phyloP scores from a whole-genome alignment of 1,284 basidiomycete genomes.

The Sanghuangporus weigelae region DNA sequence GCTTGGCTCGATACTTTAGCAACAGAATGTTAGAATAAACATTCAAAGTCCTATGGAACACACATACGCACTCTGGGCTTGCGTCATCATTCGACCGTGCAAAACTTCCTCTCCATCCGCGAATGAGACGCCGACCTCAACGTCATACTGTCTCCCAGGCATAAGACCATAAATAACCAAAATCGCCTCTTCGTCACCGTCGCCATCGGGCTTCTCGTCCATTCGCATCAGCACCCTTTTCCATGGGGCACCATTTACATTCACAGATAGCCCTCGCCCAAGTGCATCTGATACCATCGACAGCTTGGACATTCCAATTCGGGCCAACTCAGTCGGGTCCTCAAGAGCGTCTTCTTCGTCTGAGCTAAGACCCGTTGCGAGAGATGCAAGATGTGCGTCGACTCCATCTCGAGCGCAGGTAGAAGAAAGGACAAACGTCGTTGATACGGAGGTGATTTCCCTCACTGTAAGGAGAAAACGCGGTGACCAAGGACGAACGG shows the following conservation, averaged over 20 bases:
- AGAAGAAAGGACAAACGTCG: constrained; percentile 69
- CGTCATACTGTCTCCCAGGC: constrained; percentile 75
- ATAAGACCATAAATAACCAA: constrained; percentile 77
- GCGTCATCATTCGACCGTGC: constrained; percentile 56
- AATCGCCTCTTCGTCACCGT: constrained; percentile 47
- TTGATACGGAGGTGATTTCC: constrained; percentile 78
- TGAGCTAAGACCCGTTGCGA: constrained; percentile 35
- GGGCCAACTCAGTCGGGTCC: constrained; percentile 24
- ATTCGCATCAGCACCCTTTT: constrained; percentile 69
- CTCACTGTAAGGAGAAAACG: constrained; percentile 61
- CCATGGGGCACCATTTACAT: constrained; percentile 72
- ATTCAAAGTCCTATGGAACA: background rate
- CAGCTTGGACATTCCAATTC: constrained; percentile 21
- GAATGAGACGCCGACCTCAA: constrained; percentile 69
- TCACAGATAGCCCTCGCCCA: constrained; percentile 67
- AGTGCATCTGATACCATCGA: constrained; percentile 62
- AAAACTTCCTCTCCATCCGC: constrained; percentile 40
- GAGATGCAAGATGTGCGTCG: constrained; percentile 38
- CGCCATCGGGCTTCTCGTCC: constrained; percentile 58
- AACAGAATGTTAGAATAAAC: background rate
- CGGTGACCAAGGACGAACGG: constrained; percentile 71
- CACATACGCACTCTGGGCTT: constrained; percentile 14
- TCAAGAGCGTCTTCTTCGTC: constrained; percentile 36
- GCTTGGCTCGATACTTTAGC: background rate
- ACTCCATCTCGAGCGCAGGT: constrained; percentile 32